phyloP scores from a whole-genome alignment of 2,329 filamentous ascomycete genomes.

The Fusarium ramigenum region DNA sequence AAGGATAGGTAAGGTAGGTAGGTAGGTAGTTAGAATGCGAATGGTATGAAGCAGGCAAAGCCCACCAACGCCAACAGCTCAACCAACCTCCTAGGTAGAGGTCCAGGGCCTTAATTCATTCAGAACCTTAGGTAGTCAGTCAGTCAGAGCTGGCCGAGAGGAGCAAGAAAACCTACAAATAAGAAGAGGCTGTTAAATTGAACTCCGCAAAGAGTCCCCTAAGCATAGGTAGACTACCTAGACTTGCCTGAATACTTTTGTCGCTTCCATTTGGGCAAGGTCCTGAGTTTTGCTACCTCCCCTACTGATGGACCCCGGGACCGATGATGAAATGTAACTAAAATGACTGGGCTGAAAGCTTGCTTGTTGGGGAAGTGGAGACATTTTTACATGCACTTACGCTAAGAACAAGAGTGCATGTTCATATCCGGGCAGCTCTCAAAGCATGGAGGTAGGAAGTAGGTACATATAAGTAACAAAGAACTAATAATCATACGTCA shows the following conservation, averaged over 20 bases:
- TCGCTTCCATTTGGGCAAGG: not conserved
- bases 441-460: not conserved
- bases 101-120: not conserved
- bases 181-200: not conserved
- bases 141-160: not conserved
- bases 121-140: not conserved
- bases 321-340: constrained; percentile 31
- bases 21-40: not conserved
- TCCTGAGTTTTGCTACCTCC: not conserved
- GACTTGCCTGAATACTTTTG: not conserved
- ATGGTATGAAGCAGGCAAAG: not conserved
- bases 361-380: constrained; percentile 33
- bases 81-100: not conserved
- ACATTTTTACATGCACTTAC: constrained; percentile 11
- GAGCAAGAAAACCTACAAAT: not conserved
- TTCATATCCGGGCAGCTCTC: not conserved
- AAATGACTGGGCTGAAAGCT: constrained; percentile 29
- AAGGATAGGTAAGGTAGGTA: not conserved
- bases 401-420: not conserved
- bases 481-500: not conserved
- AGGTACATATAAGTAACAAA: not conserved
- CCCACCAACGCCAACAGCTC: not conserved
- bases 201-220: not conserved
- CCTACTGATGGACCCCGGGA: constrained; percentile 16
- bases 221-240: not conserved